Evolutionary conservation across 2,329 filamentous ascomycete species (phyloP), one percentile per base, ranked within the genome.

Genomic region (Diaporthe velutina): DNA sequence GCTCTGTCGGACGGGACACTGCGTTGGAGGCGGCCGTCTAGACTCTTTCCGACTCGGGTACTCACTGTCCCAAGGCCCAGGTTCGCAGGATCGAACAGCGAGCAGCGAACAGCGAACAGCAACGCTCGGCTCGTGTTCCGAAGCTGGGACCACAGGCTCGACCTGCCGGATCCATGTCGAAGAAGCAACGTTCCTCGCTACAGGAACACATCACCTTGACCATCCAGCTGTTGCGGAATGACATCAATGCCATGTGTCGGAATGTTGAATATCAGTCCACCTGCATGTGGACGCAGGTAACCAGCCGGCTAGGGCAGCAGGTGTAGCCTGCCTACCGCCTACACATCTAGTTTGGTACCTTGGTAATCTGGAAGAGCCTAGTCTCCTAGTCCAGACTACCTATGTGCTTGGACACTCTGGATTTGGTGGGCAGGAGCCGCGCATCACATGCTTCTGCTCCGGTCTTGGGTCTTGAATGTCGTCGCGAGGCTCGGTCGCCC

Each of bases 131-230:
- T 68, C 48, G 48, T 52, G 45, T 68, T 35, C 45, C 64, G 64
- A 54, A 48, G 17, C 48, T 52, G 64, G 48, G 33, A 30, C 42
- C 45, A 54, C 64, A 68, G 48, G 33, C 9, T 22, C 48, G 45
- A 35, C 61, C 30, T 67, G 64, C 64, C 30, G 64, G 38, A 38
- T 25, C 22, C 42, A 38, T 67, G 45, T 33, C n/a, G 61, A 52
- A 67, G 42, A 67, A 68, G 64, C 48, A 68, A 68, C 48, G 48
- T 68, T 67, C 61, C 61, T 52, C 33, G 61, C 61, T 67, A 45
- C 61, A 67, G 61, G 61, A 67, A 67, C 61, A 38, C 45, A 25
- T 38, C 7, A n/a, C 42, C 19, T 50, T n/a, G 61, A 48, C 42
- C 61, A 48, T 5, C 42, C 28, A 25, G 5, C 22, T 35, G 42